phyloP scores from a whole-genome alignment of 2,329 filamentous ascomycete species.

The Macrophomina phaseolina region DNA sequence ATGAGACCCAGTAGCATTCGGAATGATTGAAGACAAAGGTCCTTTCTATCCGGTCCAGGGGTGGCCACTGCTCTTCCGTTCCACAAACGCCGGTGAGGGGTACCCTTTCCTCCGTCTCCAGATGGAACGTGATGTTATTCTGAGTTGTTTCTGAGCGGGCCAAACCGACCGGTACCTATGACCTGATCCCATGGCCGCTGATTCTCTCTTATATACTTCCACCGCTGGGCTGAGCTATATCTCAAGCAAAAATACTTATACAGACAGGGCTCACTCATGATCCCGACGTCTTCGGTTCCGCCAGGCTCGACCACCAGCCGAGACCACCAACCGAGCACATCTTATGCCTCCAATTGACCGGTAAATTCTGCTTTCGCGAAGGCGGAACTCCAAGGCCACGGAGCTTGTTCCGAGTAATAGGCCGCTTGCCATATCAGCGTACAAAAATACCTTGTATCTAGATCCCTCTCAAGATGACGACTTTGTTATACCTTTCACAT shows the following conservation, averaged over 20 bases:
- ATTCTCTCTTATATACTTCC: not conserved
- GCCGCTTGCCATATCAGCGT: not conserved
- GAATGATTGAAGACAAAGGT: not conserved
- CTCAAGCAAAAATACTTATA: not conserved
- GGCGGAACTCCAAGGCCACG: not conserved
- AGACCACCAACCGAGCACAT: not conserved
- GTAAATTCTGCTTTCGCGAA: not conserved
- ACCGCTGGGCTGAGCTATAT: not conserved
- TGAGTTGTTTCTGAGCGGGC: slow-evolving; percentile 2
- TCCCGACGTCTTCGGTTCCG: not conserved
- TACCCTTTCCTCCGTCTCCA: not conserved
- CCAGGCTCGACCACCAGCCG: not conserved
- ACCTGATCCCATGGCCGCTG: not conserved
- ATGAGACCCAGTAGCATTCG: not conserved
- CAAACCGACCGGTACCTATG: not conserved
- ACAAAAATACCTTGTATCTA: not conserved
- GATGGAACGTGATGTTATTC: not conserved
- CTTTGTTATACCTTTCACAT: not conserved
- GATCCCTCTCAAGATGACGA: not conserved
- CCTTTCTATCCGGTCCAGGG: not conserved
- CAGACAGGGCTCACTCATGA: not conserved
- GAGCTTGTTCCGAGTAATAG: not conserved
- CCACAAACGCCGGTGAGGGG: not conserved
- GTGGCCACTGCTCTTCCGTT: not conserved
- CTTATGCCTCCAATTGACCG: not conserved